Conservation (phyloP, 108 stramenopile genomes). For the Epipyxis sp. region DNA sequence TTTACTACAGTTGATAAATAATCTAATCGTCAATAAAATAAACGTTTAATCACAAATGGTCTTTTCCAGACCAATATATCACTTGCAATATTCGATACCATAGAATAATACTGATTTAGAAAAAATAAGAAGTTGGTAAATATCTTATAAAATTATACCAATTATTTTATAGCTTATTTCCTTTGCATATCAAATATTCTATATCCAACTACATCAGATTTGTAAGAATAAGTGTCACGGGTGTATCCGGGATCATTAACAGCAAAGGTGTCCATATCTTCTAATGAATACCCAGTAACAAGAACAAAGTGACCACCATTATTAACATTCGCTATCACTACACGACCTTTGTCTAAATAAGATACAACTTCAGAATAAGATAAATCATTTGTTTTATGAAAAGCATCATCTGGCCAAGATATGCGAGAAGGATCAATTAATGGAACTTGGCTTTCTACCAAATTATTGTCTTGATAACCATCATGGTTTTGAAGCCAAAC, state of each 20-base stretch:
- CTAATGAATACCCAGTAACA: not conserved
- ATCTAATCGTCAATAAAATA: too few relatives aligned
- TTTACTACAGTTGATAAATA: too few relatives aligned
- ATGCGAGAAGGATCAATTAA: slow-evolving; percentile 28
- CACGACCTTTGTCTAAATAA: slow-evolving; percentile 31
- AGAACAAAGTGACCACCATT: slow-evolving; percentile 38
- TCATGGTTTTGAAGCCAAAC: slow-evolving; percentile 27
- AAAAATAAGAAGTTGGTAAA: too few relatives aligned
- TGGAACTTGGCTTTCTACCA: slow-evolving; percentile 32
- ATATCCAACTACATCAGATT: slow-evolving; percentile 35
- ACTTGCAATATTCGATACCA: too few relatives aligned
- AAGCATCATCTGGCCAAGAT: slow-evolving; percentile 33
- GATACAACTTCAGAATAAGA: not conserved
- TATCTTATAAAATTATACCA: too few relatives aligned
- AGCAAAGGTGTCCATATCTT: slow-evolving; percentile 23
- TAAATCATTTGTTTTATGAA: slow-evolving; percentile 36
- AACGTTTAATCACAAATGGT: too few relatives aligned
- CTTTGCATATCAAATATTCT: slow-evolving; percentile 42
- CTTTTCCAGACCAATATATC: too few relatives aligned
- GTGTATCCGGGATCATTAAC: slow-evolving; percentile 41
- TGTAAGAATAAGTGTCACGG: slow-evolving; percentile 33
- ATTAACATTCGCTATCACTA: slow-evolving; percentile 44
- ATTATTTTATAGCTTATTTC: too few relatives aligned
- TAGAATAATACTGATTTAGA: too few relatives aligned
- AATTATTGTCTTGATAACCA: slow-evolving; percentile 32